Conservation (phyloP, 176 grass and related monocot genomes). For the Bolboschoenus planiculmis region DNA sequence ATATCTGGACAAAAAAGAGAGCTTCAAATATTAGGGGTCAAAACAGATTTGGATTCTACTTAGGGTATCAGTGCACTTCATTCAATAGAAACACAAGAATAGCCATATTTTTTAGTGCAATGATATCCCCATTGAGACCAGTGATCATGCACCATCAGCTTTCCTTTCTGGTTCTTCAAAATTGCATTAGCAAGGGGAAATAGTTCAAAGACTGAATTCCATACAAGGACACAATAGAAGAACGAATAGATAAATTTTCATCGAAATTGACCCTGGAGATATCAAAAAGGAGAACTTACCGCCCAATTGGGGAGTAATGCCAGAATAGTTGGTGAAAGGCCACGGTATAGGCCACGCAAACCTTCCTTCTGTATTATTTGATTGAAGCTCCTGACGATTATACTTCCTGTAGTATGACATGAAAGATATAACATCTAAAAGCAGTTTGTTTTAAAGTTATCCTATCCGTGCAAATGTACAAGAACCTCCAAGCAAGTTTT, state of each 20-base stretch:
- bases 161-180: background rate
- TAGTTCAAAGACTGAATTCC: background rate
- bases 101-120: background rate
- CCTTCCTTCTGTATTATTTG: slow-evolving; percentile 85
- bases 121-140: background rate
- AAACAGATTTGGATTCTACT: background rate
- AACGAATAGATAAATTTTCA: background rate
- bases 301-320: slow-evolving; percentile 96
- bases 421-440: background rate
- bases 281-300: slow-evolving; percentile 48
- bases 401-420: slow-evolving; percentile 42
- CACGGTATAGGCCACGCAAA: slow-evolving; percentile 78
- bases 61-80: background rate
- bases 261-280: slow-evolving; percentile 1
- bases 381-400: slow-evolving; percentile 78
- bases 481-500: background rate
- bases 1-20: background rate
- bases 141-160: background rate
- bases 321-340: slow-evolving; percentile 76
- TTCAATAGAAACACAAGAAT: background rate
- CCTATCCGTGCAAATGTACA: background rate
- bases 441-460: background rate
- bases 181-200: background rate
- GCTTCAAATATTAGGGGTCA: background rate
- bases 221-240: background rate